Conservation (phyloP, 305 asterid genomes). For the Fraxinus ornus region DNA sequence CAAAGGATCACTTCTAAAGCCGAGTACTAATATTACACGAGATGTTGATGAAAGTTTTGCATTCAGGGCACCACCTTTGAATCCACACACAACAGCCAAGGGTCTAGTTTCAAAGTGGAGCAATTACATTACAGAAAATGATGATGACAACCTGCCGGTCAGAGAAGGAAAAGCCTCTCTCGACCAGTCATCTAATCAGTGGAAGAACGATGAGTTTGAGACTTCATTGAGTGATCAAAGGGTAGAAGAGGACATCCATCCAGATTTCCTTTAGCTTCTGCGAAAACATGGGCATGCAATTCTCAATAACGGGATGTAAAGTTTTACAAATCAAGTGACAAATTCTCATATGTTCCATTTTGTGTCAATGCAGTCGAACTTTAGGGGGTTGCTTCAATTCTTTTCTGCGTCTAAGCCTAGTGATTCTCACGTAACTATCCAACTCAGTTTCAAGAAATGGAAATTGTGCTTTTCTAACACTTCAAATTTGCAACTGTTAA, state of each 20-base stretch:
- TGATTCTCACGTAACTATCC: background rate
- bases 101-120: constrained; percentile 62
- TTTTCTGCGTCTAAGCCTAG: background rate
- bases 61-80: constrained; percentile 1
- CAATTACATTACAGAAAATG: constrained; percentile 48
- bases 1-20: constrained; percentile 23
- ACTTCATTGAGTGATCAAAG: constrained; percentile 33
- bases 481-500: background rate
- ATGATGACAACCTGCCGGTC: constrained; percentile 23
- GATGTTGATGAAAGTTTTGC: constrained; percentile 17
- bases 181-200: background rate
- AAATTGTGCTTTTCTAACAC: background rate
- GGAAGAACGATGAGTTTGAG: constrained; percentile 32
- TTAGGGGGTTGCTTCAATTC: background rate
- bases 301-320: background rate
- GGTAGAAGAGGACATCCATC: constrained; percentile 78
- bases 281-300: background rate
- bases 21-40: constrained; percentile 12
- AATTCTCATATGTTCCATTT: background rate
- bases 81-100: constrained; percentile 25
- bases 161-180: constrained; percentile 27
- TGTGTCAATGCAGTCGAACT: background rate
- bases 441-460: background rate
- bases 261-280: constrained; percentile 45
- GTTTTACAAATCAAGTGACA: background rate